Evolutionary conservation across 1,139 yeast genomes (phyloP).

Genomic region (Zygotorulaspora mrakii): DNA sequence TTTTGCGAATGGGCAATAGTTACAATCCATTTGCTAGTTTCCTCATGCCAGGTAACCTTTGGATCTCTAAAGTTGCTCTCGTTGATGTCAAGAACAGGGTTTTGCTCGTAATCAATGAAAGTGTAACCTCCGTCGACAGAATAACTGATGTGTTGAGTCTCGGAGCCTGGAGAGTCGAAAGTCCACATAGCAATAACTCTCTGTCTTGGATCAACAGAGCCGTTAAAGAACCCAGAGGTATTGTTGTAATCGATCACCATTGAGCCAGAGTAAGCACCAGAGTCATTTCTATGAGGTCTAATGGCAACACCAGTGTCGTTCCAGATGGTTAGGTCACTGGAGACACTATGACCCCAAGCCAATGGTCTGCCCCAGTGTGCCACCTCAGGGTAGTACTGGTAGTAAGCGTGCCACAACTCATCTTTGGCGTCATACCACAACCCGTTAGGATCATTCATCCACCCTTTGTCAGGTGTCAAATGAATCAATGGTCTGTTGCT

Average conservation of each 20-base stretch:
- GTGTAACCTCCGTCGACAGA: constrained; percentile 40
- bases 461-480: constrained; percentile 28
- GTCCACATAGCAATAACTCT: constrained; percentile 42
- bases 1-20: constrained; percentile 38
- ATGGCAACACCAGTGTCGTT: constrained; percentile 35
- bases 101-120: constrained; percentile 33
- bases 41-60: constrained; percentile 41
- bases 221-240: constrained; percentile 39
- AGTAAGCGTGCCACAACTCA: constrained; percentile 36
- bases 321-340: constrained; percentile 39
- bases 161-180: constrained; percentile 23
- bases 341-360: constrained; percentile 22
- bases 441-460: constrained; percentile 36
- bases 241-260: constrained; percentile 39
- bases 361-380: constrained; percentile 12
- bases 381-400: constrained; percentile 31
- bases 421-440: constrained; percentile 28
- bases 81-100: constrained; percentile 38
- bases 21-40: constrained; percentile 39
- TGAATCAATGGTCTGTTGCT: constrained; percentile 27
- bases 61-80: constrained; percentile 41
- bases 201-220: constrained; percentile 30
- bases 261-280: constrained; percentile 39
- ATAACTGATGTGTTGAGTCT: constrained; percentile 38
- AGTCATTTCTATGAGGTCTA: constrained; percentile 28